Conservation (phyloP, 805 yeast genomes). For the Cyberlindnera misumaiensis region DNA sequence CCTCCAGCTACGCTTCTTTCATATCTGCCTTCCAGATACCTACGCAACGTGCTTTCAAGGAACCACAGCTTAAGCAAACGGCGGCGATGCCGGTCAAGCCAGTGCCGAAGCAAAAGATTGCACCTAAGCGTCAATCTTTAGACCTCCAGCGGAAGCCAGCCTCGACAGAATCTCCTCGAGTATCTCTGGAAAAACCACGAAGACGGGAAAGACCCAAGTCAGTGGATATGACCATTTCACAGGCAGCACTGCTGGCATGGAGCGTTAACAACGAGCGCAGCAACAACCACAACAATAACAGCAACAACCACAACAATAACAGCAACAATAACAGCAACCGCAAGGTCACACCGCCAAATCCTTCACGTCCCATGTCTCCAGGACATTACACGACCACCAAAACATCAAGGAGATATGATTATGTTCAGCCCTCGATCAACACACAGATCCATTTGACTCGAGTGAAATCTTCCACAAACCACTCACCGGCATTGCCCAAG, state of each 20-base stretch:
- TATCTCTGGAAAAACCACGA: conserved; percentile 13
- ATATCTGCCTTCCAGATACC: conserved; percentile 17
- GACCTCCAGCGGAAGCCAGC: background rate
- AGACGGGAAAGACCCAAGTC: conserved; percentile 20
- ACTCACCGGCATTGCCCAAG: background rate
- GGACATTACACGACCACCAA: background rate
- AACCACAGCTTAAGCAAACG: background rate
- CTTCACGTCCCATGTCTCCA: conserved; percentile 4
- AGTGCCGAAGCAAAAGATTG: background rate
- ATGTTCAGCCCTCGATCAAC: conserved; percentile 21
- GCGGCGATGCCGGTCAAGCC: background rate
- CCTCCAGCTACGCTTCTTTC: conserved; percentile 21
- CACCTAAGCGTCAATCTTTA: background rate
- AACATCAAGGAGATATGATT: conserved; percentile 16
- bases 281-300: no score
- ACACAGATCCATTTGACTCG: conserved; percentile 22
- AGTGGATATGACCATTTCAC: conserved; percentile 17
- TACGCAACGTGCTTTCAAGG: background rate
- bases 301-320: background rate
- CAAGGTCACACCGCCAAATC: conserved; percentile 7
- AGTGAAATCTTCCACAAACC: conserved; percentile 2
- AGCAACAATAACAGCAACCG: background rate
- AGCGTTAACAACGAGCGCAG: conserved; percentile 8
- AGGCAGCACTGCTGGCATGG: conserved; percentile 24
- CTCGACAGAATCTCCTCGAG: conserved; percentile 3